phyloP scores from a whole-genome alignment of 495 filamentous ascomycete genomes.

The Neurospora pannonica region DNA sequence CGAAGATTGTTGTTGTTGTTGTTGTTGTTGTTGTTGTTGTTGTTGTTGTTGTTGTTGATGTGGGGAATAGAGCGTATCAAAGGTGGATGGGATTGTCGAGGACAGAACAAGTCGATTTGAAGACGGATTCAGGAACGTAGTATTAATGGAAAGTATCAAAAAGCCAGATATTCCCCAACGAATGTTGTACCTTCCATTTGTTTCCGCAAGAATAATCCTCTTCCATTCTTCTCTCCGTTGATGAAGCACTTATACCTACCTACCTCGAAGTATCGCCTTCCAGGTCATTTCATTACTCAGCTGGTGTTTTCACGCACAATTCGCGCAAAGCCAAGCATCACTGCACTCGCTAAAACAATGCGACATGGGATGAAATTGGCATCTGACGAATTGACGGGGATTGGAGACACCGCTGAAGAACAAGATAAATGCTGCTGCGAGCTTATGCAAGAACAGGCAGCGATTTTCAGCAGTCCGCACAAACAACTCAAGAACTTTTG shows the following conservation, averaged over 20 bases:
- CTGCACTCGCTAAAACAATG: not conserved
- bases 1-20: not conserved
- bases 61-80: not conserved
- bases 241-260: not conserved
- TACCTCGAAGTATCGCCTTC: not conserved
- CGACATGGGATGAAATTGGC: not conserved
- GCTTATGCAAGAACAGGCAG: not conserved
- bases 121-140: not conserved
- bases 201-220: not conserved
- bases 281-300: slow-evolving; percentile 8
- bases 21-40: not conserved
- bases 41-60: not conserved
- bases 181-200: not conserved
- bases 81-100: not conserved
- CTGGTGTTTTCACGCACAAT: slow-evolving; percentile 20
- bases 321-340: slow-evolving; percentile 8
- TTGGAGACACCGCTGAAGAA: not conserved
- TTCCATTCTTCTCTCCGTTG: not conserved
- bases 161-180: not conserved
- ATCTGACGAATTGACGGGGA: not conserved
- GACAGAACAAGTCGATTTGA: not conserved
- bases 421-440: not conserved
- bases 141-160: not conserved
- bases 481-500: not conserved
- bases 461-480: not conserved